Base-by-base conservation (phyloP, 768 basidiomycete genomes). In the Trametes elegans region DNA sequence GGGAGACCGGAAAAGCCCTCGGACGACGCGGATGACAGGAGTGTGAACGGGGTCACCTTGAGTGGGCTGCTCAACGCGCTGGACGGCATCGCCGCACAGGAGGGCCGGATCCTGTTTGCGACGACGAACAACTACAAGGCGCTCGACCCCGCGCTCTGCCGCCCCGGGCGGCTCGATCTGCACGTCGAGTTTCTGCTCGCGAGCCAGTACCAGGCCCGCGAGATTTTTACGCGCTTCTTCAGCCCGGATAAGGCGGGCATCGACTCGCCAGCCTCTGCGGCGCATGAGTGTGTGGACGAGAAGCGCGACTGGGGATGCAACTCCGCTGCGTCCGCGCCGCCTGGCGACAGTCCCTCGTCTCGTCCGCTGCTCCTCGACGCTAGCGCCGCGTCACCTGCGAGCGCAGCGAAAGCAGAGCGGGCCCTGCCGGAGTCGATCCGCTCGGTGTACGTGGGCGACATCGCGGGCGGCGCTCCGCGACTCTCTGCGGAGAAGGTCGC, bases 61-160 rank as follows among this genome's bases (percentile, higher is more conserved):
- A 87, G 84, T 45, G 89, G 89, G 16, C 76, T 92, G 8, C 76
- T 91, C 5, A 88, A 88, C 49, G 84, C 87, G 18, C 77, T 91
- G 21, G 89, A 91, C 61, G 90, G 89, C 24, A 66, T 55, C 48
- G 58, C 44, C 2, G 69, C 71, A n/a, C 63, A 66, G 44, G 71
- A 72, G 52, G 71, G 69, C n/a, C 69, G 71, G 16, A 59, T 73
- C 35, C 59, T 70, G 27, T 70, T 66, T 53, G 72, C 66, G n/a
- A 65, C 69, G 13, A 68, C 64, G 28, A 71, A 70, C 57, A 39
- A 60, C 35, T 64, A 62, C 57, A 45, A 59, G 13, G 61, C 62
- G 14, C 66, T 73, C 29, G 71, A 73, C 58, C 64, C 69, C 6
- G 71, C 71, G 6, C 65, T 73, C 28, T 57, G 62, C 36, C 68